Base-by-base conservation (phyloP, 805 yeast species). In the Yarrowia sp. region DNA sequence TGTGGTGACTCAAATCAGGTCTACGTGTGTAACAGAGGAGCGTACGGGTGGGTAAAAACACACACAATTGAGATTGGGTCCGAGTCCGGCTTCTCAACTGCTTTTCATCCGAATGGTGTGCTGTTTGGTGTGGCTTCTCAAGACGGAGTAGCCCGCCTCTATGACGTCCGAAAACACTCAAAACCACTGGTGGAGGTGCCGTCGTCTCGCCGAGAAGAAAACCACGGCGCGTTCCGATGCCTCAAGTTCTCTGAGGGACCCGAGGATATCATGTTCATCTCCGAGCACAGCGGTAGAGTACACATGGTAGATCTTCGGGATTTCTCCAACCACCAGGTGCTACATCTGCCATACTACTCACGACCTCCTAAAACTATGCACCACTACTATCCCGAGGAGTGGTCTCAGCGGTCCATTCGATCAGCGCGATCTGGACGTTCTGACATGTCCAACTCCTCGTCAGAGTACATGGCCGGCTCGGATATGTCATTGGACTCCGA, bases 261-360 rank as follows among this genome's bases (percentile, higher is more conserved):
- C 16, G 92, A 88, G 70, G 97, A 92, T 74, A 75, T 91, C 66
- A 77, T 92, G 65, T 83, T 89, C 62, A 80, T 92, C 2, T 82
- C 88, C 63, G 98, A 92, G 73, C 97, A 92, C 70, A 88, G 85
- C 62, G 96, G 96, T 0, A 80, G 96, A 63, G 89, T 92, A 3
- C 98, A 92, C 75, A 79, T 92, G 65, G 79, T 92, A 28, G 97
- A 92, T 73, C 81, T 91, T 26, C 82, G 96, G 67, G 84, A 88
- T 70, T 83, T 85, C 68, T 78, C 81, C 66, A 85, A 88, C 69
- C 93, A 89, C 72, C 93, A 89, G 73, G 91, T 92, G 38, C 80
- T 91, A 33, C 69, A 68, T 32, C 67, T 74, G 21, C 75, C 76
- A n/a, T 40, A 59, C 58, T 66, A n/a, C 54, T 64, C 67, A 21